A percentile compares a stretch with the other conserved stretches of the same genome.
phyloP scores from a whole-genome alignment of 2,329 filamentous ascomycete genomes.

The Rhinocladiella similis region DNA sequence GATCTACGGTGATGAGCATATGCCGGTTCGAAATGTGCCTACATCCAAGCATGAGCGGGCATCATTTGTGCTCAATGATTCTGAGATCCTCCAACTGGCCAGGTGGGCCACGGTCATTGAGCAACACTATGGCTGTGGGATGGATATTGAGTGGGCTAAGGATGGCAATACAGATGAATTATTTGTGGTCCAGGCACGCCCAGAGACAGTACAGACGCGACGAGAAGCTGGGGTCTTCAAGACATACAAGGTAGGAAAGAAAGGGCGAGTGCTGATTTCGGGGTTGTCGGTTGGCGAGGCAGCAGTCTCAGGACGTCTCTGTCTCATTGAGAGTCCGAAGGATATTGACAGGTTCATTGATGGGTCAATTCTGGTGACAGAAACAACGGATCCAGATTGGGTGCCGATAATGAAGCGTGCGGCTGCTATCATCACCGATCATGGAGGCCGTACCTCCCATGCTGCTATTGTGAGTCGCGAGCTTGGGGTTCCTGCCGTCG shows the following conservation, averaged over 20 bases:
- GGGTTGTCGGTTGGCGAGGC: slow-evolving; percentile 38
- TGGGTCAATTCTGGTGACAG: slow-evolving; percentile 38
- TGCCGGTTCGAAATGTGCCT: slow-evolving; percentile 38
- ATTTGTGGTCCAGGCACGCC: slow-evolving; percentile 41
- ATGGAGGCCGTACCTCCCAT: slow-evolving; percentile 37
- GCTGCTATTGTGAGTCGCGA: slow-evolving; percentile 45
- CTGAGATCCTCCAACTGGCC: slow-evolving; percentile 38
- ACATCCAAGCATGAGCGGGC: slow-evolving; percentile 39
- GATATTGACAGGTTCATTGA: slow-evolving; percentile 38
- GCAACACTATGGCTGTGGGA: slow-evolving; percentile 37
- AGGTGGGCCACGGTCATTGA: slow-evolving; percentile 41
- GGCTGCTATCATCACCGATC: slow-evolving; percentile 39
- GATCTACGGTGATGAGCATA: slow-evolving; percentile 34
- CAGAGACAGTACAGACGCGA: slow-evolving; percentile 41
- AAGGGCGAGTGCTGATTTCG: slow-evolving; percentile 32
- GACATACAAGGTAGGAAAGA: slow-evolving; percentile 35
- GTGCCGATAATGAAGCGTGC: slow-evolving; percentile 42
- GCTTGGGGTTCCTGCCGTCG: slow-evolving; percentile 40
- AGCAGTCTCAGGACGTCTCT: slow-evolving; percentile 36
- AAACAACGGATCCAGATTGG: slow-evolving; percentile 42
- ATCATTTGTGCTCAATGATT: slow-evolving; percentile 36
- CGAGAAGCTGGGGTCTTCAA: slow-evolving; percentile 34
- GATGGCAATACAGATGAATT: slow-evolving; percentile 32
- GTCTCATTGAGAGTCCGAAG: slow-evolving; percentile 34
- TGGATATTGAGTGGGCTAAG: slow-evolving; percentile 45